Conservation (phyloP, 768 basidiomycete species). For the Tricholoma saponaceum region DNA sequence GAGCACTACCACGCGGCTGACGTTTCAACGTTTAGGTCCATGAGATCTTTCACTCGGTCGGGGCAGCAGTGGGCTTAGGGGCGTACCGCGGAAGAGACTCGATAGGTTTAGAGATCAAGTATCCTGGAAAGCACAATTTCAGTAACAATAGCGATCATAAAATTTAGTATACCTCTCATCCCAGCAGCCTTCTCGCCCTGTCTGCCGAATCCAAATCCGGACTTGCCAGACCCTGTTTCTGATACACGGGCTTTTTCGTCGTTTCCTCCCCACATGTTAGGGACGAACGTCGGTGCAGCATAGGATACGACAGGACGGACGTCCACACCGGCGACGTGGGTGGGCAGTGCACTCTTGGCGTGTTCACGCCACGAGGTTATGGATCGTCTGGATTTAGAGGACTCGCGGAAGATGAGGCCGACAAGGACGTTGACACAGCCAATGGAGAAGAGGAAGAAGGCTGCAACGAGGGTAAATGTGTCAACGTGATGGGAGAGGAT, state of each 20-base stretch:
- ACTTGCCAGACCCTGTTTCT: slow-evolving; percentile 25
- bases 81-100: slow-evolving; percentile 61
- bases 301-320: slow-evolving; percentile 29
- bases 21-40: not conserved
- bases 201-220: slow-evolving; percentile 74
- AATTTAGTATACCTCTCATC: slow-evolving; percentile 41
- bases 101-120: slow-evolving; percentile 56
- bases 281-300: slow-evolving; percentile 31
- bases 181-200: slow-evolving; percentile 74
- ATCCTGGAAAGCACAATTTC: slow-evolving; percentile 30
- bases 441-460: slow-evolving; percentile 87
- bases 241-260: slow-evolving; percentile 11
- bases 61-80: slow-evolving; percentile 26
- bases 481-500: slow-evolving; percentile 79
- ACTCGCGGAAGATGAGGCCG: slow-evolving; percentile 67
- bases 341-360: slow-evolving; percentile 49
- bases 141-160: not conserved
- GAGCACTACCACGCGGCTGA: not conserved
- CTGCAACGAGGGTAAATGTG: slow-evolving; percentile 84
- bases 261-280: slow-evolving; percentile 24
- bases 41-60: slow-evolving; percentile 4
- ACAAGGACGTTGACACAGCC: slow-evolving; percentile 86
- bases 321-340: slow-evolving; percentile 36
- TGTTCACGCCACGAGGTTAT: slow-evolving; percentile 61
- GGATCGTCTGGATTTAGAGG: slow-evolving; percentile 57